Conservation (phyloP, 148 eudicot species). For the Fagopyrum esculentum region DNA sequence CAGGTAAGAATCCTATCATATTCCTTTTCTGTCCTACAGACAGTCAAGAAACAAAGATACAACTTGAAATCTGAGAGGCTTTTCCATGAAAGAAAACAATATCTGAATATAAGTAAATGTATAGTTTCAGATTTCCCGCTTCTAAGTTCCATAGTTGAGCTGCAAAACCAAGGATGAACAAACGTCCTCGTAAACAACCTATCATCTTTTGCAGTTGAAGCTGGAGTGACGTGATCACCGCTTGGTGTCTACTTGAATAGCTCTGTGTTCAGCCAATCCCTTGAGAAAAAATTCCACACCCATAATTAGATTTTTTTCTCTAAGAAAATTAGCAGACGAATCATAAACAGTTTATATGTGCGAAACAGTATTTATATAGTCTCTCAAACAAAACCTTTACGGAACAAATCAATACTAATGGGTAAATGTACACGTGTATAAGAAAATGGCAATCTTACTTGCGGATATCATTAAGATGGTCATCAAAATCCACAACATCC, state of each 20-base stretch:
- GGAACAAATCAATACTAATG: slow-evolving; percentile 12
- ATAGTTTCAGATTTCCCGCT: not conserved
- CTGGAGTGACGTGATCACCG: not conserved
- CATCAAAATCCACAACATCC: slow-evolving; percentile 73
- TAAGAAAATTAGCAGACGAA: too few relatives aligned
- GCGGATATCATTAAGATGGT: slow-evolving; percentile 88
- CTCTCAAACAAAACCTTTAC: too few relatives aligned
- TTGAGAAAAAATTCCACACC: slow-evolving; percentile 12
- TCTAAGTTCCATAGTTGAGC: not conserved
- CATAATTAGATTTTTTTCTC: not conserved
- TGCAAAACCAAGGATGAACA: not conserved
- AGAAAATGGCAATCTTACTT: slow-evolving; percentile 35
- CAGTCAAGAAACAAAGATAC: not conserved
- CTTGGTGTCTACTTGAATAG: slow-evolving; percentile 41
- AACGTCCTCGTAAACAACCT: not conserved
- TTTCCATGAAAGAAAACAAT: too few relatives aligned
- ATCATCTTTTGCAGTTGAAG: not conserved
- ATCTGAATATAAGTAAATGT: not conserved
- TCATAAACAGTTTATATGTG: too few relatives aligned
- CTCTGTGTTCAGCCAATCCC: slow-evolving; percentile 78
- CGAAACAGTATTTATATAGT: too few relatives aligned
- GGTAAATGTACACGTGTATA: not conserved
- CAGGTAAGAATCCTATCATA: not conserved
- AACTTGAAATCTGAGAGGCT: not conserved
- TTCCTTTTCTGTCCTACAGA: not conserved